A percentile compares a stretch with the other conserved stretches of the same genome.
These are phyloP conservation scores for Elongisporangium anandrum DNA, from an alignment of 352 stramenopile species.

Conservation along the genomic window DNA sequence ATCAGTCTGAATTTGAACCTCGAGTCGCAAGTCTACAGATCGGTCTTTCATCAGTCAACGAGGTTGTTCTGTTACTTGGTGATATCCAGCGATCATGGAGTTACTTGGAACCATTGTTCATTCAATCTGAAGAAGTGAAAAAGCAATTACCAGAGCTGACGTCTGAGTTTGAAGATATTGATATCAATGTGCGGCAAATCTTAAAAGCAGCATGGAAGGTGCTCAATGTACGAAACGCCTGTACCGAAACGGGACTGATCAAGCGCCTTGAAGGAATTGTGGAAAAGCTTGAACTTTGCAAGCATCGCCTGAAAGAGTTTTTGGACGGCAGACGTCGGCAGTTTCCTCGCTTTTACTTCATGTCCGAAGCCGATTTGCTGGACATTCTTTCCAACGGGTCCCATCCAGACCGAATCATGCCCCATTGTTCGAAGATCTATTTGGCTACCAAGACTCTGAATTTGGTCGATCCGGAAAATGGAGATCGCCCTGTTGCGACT, in stretches of 20 bases:
- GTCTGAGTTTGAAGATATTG: constrained; percentile 92
- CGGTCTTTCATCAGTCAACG: constrained; percentile 83
- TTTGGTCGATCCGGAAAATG: constrained; percentile 53
- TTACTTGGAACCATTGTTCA: constrained; percentile 95
- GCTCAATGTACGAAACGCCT: constrained; percentile 88
- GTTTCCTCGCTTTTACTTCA: constrained; percentile 94
- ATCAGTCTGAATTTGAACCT: constrained; percentile 93
- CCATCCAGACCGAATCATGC: constrained; percentile 92
- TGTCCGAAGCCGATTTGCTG: constrained; percentile 90
- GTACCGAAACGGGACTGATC: constrained; percentile 87
- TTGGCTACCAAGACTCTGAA: constrained; percentile 91
- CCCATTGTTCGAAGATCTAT: constrained; percentile 96
- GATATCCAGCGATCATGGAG: constrained; percentile 96
- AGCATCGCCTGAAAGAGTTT: constrained; percentile 94
- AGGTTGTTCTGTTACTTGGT: constrained; percentile 92
- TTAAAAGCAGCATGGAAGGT: constrained; percentile 83
- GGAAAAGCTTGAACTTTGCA: constrained; percentile 92
- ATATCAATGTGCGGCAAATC: constrained; percentile 89
- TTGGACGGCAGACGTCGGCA: constrained; percentile 91
- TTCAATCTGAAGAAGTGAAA: constrained; percentile 96
- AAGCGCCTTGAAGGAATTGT: constrained; percentile 90
- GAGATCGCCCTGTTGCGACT: constrained; percentile 78
- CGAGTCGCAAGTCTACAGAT: constrained; percentile 88
- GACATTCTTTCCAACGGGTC: constrained; percentile 96
- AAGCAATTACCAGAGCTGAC: constrained; percentile 93